Base-by-base conservation (phyloP, 2,329 filamentous ascomycete genomes). In the Colletotrichum cordylinicola region DNA sequence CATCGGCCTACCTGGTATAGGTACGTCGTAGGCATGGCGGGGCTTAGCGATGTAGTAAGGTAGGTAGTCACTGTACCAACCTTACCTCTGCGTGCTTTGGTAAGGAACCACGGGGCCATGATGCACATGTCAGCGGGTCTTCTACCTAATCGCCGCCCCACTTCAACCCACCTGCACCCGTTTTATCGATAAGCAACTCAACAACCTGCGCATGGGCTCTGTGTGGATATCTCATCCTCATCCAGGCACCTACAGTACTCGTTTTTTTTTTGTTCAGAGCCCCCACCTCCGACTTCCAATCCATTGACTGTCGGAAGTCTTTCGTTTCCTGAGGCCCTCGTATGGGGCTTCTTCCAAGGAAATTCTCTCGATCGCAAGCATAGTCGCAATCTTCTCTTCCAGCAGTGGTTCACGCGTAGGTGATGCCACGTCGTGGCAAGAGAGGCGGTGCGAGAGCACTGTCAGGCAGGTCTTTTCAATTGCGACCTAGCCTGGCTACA, bases 381-480 rank as follows among this genome's bases (percentile, higher is more conserved):
- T 8, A n/a, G 27, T 33, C 29, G 24, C 35, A 33, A 6, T 5
- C n/a, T 48, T n/a, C 18, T 13, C 9, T n/a, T 18, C 21, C 29
- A 13, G n/a, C 13, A 31, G n/a, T 9, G 43, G 65, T n/a, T 35
- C 61, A 62, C 56, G 72, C 43, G 29, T n/a, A 67, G 61, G 62
- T 27, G n/a, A 75, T 75, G 73, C 69, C 69, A 39, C 73, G 73
- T 33, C 69, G 73, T 62, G 73, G 73, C 13, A 75, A 72, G 21
- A 67, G 69, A 56, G 55, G 68, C 33, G 69, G 69, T 61, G 69
- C 62, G 6, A 69, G 73, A 29, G 73, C 73, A 56, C 61, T 62
- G 35, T 27, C 39, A 21, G 69, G 69, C 62, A 75, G 71, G 58
- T 13, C 58, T 62, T 62, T 33, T 35, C 68, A 64, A 31, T 37